phyloP scores from a whole-genome alignment of 192 early-diverging fungal species.

The Umbelopsis isabellina region DNA sequence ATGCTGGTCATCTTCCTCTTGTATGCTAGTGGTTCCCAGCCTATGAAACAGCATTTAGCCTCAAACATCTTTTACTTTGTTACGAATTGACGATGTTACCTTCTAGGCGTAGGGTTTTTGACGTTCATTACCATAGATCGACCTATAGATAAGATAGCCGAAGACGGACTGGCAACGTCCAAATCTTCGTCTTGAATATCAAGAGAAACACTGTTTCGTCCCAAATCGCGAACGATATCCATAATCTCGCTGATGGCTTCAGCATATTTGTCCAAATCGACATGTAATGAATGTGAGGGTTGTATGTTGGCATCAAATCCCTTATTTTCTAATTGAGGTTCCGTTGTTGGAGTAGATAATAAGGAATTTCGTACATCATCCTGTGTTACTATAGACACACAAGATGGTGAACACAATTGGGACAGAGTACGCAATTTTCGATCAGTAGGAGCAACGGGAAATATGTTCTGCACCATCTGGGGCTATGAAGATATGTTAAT shows the following conservation, averaged over 20 bases:
- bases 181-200: conserved; percentile 37
- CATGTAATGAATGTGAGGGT: conserved; percentile 4
- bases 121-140: conserved; percentile 24
- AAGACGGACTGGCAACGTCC: conserved; percentile 7
- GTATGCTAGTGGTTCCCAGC: not conserved
- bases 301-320: not conserved
- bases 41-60: not conserved
- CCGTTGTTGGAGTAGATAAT: not conserved
- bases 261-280: conserved; percentile 36
- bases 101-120: conserved; percentile 23
- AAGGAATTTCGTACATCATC: conserved; percentile 8
- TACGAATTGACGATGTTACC: not conserved
- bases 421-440: conserved; percentile 33
- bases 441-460: conserved; percentile 37
- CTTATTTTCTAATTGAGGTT: too few relatives aligned
- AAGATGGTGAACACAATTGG: conserved; percentile 27
- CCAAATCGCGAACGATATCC: conserved; percentile 24
- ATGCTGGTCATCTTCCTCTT: conserved; percentile 3
- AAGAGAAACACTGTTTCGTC: conserved; percentile 28
- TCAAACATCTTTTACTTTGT: not conserved
- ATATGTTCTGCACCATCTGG: conserved; percentile 30
- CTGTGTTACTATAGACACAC: not conserved
- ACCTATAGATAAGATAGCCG: not conserved
- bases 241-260: conserved; percentile 30
- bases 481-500: conserved; percentile 24